Percentiles rank a stretch among this genome's conserved stretches.
Conservation (phyloP, 306 rosid genomes). For the Parietaria judaica region DNA sequence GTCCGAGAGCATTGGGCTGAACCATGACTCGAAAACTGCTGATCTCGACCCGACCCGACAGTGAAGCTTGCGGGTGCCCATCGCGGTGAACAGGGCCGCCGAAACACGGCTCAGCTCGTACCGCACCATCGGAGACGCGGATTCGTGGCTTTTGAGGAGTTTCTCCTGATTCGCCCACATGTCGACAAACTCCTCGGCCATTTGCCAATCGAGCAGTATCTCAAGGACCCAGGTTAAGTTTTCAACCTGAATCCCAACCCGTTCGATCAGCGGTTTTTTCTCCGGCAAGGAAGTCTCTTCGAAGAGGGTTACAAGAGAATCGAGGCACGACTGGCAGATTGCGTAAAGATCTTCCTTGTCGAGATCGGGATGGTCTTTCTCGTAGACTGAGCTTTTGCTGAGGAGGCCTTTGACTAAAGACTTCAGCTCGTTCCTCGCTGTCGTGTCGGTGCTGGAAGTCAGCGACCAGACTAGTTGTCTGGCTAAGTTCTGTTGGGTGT, state of each 20-base stretch:
- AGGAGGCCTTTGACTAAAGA: conserved; percentile 69
- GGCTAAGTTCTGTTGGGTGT: conserved; percentile 42
- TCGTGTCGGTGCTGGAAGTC: conserved; percentile 50
- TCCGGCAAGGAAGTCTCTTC: conserved; percentile 46
- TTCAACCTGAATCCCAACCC: conserved; percentile 60
- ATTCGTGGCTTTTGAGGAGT: conserved; percentile 53
- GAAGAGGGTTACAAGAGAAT: conserved; percentile 43
- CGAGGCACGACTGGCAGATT: conserved; percentile 51
- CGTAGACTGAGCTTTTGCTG: conserved; percentile 75
- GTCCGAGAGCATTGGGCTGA: conserved; percentile 63
- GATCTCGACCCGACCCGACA: conserved; percentile 59
- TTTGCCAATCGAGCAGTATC: conserved; percentile 68
- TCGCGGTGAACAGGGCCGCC: conserved; percentile 56
- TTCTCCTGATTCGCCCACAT: conserved; percentile 65
- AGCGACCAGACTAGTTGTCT: conserved; percentile 60
- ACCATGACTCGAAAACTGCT: conserved; percentile 60
- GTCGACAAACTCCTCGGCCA: conserved; percentile 75
- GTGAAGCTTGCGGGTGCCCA: conserved; percentile 68
- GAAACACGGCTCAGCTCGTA: conserved; percentile 81
- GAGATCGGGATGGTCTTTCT: conserved; percentile 55
- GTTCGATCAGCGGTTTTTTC: conserved; percentile 55
- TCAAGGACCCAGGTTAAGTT: conserved; percentile 80
- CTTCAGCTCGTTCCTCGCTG: conserved; percentile 70
- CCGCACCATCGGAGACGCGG: conserved; percentile 65
- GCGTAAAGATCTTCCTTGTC: conserved; percentile 60